Percentiles rank a stretch among this genome's conserved stretches.
Evolutionary conservation across 2,329 filamentous ascomycete genomes (phyloP).

Genomic region (Penicillium sp.): DNA sequence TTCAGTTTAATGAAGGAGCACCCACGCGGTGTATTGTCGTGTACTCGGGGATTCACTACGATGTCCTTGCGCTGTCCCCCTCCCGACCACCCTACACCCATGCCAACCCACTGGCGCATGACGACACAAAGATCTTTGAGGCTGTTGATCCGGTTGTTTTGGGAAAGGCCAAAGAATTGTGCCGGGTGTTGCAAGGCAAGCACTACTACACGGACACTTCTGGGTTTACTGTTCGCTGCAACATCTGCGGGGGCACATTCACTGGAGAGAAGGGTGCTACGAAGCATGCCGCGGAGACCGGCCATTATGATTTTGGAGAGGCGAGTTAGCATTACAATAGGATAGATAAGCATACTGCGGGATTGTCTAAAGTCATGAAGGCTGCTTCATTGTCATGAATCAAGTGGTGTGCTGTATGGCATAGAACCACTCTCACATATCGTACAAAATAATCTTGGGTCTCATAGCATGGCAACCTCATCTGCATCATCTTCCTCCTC

Average conservation of each 20-base stretch:
- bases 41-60: slow-evolving; percentile 90
- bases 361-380: neutral
- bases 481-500: slow-evolving; percentile 32
- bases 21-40: slow-evolving; percentile 66
- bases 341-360: neutral
- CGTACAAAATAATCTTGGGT: slow-evolving; percentile 15
- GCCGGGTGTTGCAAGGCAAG: slow-evolving; percentile 56
- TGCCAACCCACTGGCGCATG: slow-evolving; percentile 57
- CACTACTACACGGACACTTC: slow-evolving; percentile 87
- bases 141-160: slow-evolving; percentile 48
- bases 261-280: slow-evolving; percentile 41
- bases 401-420: slow-evolving; percentile 6
- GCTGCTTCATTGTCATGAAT: slow-evolving; percentile 2
- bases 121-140: slow-evolving; percentile 69
- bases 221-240: slow-evolving; percentile 69
- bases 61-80: slow-evolving; percentile 69
- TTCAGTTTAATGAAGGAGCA: slow-evolving; percentile 69
- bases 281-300: slow-evolving; percentile 40
- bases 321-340: slow-evolving; percentile 22
- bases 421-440: slow-evolving; percentile 16
- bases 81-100: slow-evolving; percentile 50
- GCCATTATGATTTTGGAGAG: slow-evolving; percentile 45
- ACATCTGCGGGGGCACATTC: slow-evolving; percentile 44
- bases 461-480: slow-evolving; percentile 33
- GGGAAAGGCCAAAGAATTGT: slow-evolving; percentile 56